Conservation (phyloP, 2,329 filamentous ascomycete genomes). For the Corinectria fuckeliana region DNA sequence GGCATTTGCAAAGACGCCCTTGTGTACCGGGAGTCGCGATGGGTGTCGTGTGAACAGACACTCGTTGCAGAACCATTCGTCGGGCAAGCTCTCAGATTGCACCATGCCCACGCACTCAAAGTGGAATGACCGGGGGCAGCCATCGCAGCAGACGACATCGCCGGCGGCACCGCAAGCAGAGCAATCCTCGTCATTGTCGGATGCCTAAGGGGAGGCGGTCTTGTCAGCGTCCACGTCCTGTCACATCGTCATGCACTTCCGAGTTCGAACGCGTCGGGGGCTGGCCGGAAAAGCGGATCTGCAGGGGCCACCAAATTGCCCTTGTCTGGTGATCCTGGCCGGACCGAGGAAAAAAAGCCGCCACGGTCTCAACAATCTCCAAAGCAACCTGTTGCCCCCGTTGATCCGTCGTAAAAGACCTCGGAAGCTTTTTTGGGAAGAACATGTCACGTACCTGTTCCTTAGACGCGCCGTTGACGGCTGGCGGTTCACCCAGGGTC, state of each 20-base stretch:
- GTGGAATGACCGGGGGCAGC: slow-evolving; percentile 89
- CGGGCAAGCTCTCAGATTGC: slow-evolving; percentile 68
- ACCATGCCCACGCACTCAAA: slow-evolving; percentile 87
- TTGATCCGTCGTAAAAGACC: slow-evolving; percentile 1
- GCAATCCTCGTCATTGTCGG: slow-evolving; percentile 89
- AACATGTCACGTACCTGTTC: slow-evolving; percentile 56
- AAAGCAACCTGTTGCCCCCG: slow-evolving; percentile 7
- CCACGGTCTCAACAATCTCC: slow-evolving; percentile 24
- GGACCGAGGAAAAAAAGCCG: slow-evolving; percentile 24
- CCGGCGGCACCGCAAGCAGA: slow-evolving; percentile 84
- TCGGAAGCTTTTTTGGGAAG: not conserved
- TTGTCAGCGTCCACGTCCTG: slow-evolving; percentile 43
- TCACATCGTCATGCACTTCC: slow-evolving; percentile 28
- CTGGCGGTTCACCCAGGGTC: slow-evolving; percentile 67
- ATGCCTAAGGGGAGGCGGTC: slow-evolving; percentile 39
- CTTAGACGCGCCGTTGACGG: slow-evolving; percentile 60
- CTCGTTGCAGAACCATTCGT: slow-evolving; percentile 86
- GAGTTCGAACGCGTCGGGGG: slow-evolving; percentile 28
- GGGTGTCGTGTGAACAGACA: slow-evolving; percentile 63
- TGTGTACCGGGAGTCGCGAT: slow-evolving; percentile 53
- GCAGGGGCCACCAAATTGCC: slow-evolving; percentile 35
- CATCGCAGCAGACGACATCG: slow-evolving; percentile 91
- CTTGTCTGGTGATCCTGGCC: slow-evolving; percentile 27
- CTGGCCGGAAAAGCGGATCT: slow-evolving; percentile 38
- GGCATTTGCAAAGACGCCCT: slow-evolving; percentile 66